phyloP scores from a whole-genome alignment of 2,329 filamentous ascomycete genomes.

The Ophiostoma fasciatum region DNA sequence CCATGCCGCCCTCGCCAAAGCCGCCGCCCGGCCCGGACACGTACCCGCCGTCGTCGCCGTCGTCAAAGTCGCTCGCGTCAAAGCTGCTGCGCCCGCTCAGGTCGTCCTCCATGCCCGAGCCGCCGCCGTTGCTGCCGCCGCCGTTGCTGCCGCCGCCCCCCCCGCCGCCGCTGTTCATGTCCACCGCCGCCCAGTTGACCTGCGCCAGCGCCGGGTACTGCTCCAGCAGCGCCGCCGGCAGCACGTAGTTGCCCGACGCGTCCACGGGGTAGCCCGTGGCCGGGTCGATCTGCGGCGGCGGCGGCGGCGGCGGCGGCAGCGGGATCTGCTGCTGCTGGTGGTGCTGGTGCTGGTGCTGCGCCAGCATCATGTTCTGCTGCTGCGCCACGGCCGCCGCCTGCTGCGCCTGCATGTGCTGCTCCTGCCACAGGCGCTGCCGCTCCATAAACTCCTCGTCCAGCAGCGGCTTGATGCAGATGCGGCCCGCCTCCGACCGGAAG shows the following conservation, averaged over 20 bases:
- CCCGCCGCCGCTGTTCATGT: slow-evolving; percentile 54
- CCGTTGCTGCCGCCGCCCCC: too few relatives aligned
- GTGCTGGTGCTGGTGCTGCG: slow-evolving; percentile 4
- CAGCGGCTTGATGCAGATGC: slow-evolving; percentile 93
- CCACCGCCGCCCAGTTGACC: slow-evolving; percentile 60
- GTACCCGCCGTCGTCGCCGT: slow-evolving; percentile 56
- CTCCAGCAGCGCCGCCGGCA: slow-evolving; percentile 77
- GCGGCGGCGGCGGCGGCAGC: neutral
- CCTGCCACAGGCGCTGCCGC: slow-evolving; percentile 58
- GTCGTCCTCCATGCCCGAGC: slow-evolving; percentile 59
- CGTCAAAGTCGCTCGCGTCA: slow-evolving; percentile 65
- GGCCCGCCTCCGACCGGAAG: slow-evolving; percentile 88
- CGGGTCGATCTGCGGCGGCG: slow-evolving; percentile 42
- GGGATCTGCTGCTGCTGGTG: neutral
- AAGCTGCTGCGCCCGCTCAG: slow-evolving; percentile 69
- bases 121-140: slow-evolving; percentile 51
- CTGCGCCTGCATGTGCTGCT: slow-evolving; percentile 50
- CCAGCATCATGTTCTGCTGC: slow-evolving; percentile 46
- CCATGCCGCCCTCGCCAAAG: slow-evolving; percentile 41
- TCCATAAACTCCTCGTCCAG: slow-evolving; percentile 87
- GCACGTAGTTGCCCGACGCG: slow-evolving; percentile 41
- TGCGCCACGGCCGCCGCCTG: slow-evolving; percentile 17
- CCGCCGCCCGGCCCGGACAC: slow-evolving; percentile 47
- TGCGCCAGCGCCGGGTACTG: slow-evolving; percentile 90
- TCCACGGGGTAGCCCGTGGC: slow-evolving; percentile 44